Conservation (phyloP, 2,329 filamentous ascomycete genomes). For the Botrytis aclada region DNA sequence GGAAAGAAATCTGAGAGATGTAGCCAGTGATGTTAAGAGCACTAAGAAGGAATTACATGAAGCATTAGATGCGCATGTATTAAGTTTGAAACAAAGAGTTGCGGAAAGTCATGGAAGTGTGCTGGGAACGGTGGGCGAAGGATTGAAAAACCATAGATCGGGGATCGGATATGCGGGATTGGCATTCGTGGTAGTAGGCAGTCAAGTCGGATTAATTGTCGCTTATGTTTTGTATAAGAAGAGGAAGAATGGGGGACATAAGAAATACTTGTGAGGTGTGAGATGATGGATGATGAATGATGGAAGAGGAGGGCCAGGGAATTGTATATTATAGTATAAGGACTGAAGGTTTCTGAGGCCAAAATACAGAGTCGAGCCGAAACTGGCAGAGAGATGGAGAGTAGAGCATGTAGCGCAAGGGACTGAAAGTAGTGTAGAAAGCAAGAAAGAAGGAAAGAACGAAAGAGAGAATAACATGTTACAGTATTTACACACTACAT, state of each 20-base stretch:
- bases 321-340: background rate
- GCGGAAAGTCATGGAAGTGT: slow-evolving; percentile 29
- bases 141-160: slow-evolving; percentile 14
- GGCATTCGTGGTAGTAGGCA: slow-evolving; percentile 30
- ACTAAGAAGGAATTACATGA: slow-evolving; percentile 50
- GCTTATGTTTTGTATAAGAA: slow-evolving; percentile 37
- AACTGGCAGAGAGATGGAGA: background rate
- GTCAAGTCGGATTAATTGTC: slow-evolving; percentile 31
- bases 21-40: slow-evolving; percentile 58
- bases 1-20: slow-evolving; percentile 46
- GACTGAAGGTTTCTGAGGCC: background rate
- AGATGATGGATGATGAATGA: background rate
- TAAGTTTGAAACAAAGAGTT: slow-evolving; percentile 29
- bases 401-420: background rate
- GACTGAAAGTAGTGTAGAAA: background rate
- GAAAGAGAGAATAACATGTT: background rate
- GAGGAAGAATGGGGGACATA: slow-evolving; percentile 31
- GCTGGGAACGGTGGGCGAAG: slow-evolving; percentile 20
- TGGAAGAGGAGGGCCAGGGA: background rate
- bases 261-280: slow-evolving; percentile 36
- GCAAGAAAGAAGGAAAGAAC: background rate
- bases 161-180: slow-evolving; percentile 17
- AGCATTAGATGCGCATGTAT: slow-evolving; percentile 29
- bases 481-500: background rate
- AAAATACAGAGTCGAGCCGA: background rate